phyloP scores from a whole-genome alignment of 768 basidiomycete genomes.

The Tulasnella sp. region DNA sequence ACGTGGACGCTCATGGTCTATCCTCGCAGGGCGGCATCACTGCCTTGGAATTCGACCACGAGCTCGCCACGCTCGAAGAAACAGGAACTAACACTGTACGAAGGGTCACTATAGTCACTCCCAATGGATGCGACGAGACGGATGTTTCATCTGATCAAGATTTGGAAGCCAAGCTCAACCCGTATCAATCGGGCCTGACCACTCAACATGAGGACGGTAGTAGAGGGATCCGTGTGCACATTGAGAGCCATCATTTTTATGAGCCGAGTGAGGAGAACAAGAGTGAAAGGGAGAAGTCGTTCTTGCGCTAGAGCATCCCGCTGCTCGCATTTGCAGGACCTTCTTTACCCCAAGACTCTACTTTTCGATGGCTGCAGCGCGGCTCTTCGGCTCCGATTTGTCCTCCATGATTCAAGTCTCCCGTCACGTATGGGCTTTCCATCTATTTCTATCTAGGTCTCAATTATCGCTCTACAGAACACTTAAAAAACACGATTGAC shows the following conservation, averaged over 20 bases:
- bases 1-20: too few relatives aligned
- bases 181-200: background rate
- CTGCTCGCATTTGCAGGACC: background rate
- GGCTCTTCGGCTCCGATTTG: too few relatives aligned
- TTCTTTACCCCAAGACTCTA: too few relatives aligned
- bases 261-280: slow-evolving; percentile 6
- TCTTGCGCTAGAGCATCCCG: background rate
- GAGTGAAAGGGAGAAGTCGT: slow-evolving; percentile 9
- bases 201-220: background rate
- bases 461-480: too few relatives aligned
- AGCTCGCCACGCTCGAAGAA: slow-evolving; percentile 7
- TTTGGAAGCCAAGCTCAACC: slow-evolving; percentile 5
- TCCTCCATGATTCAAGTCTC: too few relatives aligned
- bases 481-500: too few relatives aligned
- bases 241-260: slow-evolving; percentile 13
- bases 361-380: too few relatives aligned
- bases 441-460: too few relatives aligned
- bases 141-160: background rate
- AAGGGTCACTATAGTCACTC: background rate
- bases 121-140: background rate
- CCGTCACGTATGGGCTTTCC: too few relatives aligned
- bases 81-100: background rate
- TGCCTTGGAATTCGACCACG: slow-evolving; percentile 14
- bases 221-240: slow-evolving; percentile 9
- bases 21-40: slow-evolving; percentile 1